Base-by-base conservation (phyloP, 2,329 filamentous ascomycete genomes). In the Penicillium expansum region DNA sequence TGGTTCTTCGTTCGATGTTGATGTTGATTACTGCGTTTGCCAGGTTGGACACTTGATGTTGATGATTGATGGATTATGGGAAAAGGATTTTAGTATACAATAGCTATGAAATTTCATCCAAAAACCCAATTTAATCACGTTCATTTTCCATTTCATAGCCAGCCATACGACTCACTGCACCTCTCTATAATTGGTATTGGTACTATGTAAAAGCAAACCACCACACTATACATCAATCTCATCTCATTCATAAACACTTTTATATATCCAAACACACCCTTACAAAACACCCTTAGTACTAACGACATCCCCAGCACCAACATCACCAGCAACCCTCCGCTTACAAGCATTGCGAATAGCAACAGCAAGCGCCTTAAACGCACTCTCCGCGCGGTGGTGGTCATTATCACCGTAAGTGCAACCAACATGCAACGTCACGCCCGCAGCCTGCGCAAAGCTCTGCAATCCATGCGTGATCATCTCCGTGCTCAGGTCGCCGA, bases 401-500 rank as follows among this genome's bases (percentile, higher is more conserved):
- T 97, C 94, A 76, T 97, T 99, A 61, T 89, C 85, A 51, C 94
- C 94, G 62, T 91, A 85, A 55, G 96, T 77, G 76, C 91, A 95
- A 77, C 97, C 91, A 57, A 99, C 91, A 79, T 99, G 94, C 71
- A 97, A 79, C n/a, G 94, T 99, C 52, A 97, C 83, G 27, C 91
- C 88, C 4, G 92, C 91, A 10, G 86, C 90, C 79, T 95, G 90
- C 41, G 93, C 92, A 77, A 97, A 99, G 79, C 89, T 94, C 81
- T 96, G 86, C 71, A 99, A 76, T 66, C 92, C 96, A 80, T 99
- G 94, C 44, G 93, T 92, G 41, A 99, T 86, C 94, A 99, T 99
- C 83, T 99, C 93, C 68, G 86, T 90, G 79, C 89, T 93, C 65
- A 99, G 80, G 71, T 94, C 91, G 56, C 94, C 94, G 69, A 99